Evolutionary conservation across 1,284 basidiomycete species (phyloP), one percentile per base, ranked within the genome.

Genomic region (Ustilago shanxiensis): DNA sequence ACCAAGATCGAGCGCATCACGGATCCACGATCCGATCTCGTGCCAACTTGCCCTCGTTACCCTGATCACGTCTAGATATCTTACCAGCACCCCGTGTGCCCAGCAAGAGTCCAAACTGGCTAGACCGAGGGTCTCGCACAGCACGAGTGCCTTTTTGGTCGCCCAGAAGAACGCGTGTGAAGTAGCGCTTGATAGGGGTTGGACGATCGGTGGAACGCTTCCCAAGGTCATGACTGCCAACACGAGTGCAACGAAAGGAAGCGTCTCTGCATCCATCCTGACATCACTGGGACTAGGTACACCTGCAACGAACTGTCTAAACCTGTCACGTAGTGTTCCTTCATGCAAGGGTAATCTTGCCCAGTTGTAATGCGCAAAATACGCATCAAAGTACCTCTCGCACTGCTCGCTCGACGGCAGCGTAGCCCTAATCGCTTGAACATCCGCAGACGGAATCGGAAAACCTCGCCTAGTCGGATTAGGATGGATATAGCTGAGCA

Each of bases 111-210:
- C 71, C 41, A 78, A 29, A 41, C 76, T 74, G 7, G 76, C 72
- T 39, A 78, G 29, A 0, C 76, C 76, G 14, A 78, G 53, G 47
- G 67, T 73, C 50, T 78, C 76, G 60, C 76, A 78, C 9, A 78
- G 41, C 14, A 73, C 72, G 7, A 78, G 60, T 20, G 72, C 76
- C 56, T 78, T 78, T 8, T 78, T 78, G 10, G 67, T 68, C 4
- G 76, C 76, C 76, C 76, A 78, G 51, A 78, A 78, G 55, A 78
- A 72, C 3, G 76, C 61, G 35, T 78, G 71, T 16, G 71, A 74
- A 14, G 71, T 73, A 3, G 66, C 66, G 7, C 70, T 69, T 14
- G 75, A 70, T 7, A 77, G 58, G n/a, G 75, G 75, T 35, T 77
- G 75, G 11, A 73, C 75, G 22, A 70, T 72, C 10, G 70, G 70